phyloP scores from a whole-genome alignment of 139 green algal species.

The Nannochloris sp. region DNA sequence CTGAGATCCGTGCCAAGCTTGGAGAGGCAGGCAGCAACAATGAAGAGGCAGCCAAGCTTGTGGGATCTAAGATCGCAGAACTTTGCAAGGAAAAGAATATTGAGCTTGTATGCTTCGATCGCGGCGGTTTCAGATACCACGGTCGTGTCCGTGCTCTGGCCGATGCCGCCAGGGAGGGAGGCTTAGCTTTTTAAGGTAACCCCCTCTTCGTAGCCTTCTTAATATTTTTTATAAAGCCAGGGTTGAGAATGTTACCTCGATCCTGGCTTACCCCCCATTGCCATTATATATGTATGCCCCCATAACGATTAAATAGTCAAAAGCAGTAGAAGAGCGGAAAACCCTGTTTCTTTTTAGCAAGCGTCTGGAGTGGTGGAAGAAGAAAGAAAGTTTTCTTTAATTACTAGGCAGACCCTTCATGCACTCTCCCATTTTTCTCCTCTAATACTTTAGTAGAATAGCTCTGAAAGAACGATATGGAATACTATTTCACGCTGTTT shows the following conservation, averaged over 20 bases:
- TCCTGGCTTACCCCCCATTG: neutral
- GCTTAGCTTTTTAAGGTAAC: slow-evolving; percentile 78
- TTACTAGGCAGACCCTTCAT: too few relatives aligned
- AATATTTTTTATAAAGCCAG: too few relatives aligned
- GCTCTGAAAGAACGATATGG: too few relatives aligned
- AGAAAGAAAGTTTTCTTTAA: too few relatives aligned
- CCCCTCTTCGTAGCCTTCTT: neutral
- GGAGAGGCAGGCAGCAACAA: slow-evolving; percentile 37
- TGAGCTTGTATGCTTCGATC: slow-evolving; percentile 86
- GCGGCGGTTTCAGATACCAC: slow-evolving; percentile 92
- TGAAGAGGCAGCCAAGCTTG: slow-evolving; percentile 59
- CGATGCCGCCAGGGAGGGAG: slow-evolving; percentile 77
- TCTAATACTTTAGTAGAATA: too few relatives aligned
- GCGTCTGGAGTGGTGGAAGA: too few relatives aligned
- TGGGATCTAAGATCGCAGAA: slow-evolving; percentile 88
- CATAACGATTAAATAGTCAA: too few relatives aligned
- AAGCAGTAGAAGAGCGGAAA: too few relatives aligned
- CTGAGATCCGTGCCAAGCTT: slow-evolving; percentile 52
- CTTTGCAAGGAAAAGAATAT: slow-evolving; percentile 75
- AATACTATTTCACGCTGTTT: too few relatives aligned
- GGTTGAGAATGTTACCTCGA: too few relatives aligned
- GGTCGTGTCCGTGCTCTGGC: slow-evolving; percentile 86
- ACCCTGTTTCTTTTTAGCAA: too few relatives aligned
- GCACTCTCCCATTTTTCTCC: too few relatives aligned
- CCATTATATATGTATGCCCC: neutral